Percentiles rank a stretch among this genome's conserved stretches.
phyloP scores from a whole-genome alignment of 192 early-diverging fungal species.

The Backusella parvicylindrica region DNA sequence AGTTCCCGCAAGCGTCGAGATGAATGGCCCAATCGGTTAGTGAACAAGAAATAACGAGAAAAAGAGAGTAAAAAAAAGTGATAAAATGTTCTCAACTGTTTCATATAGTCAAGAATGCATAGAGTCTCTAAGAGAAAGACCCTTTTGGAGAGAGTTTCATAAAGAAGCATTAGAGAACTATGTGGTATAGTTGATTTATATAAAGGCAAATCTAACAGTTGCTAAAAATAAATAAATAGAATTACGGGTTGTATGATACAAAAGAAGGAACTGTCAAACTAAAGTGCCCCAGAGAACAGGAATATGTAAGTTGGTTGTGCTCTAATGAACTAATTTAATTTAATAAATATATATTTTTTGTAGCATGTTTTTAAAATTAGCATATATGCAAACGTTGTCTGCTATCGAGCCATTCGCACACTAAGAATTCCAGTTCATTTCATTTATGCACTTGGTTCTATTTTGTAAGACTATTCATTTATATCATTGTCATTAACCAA shows the following conservation, averaged over 20 bases:
- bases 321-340: neutral
- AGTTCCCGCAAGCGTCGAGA: conserved; percentile 43
- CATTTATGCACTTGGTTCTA: conserved; percentile 33
- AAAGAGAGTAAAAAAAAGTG: neutral
- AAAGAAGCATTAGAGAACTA: conserved; percentile 50
- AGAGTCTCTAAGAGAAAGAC: conserved; percentile 17
- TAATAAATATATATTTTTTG: neutral
- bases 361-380: conserved; percentile 19
- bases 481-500: neutral
- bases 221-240: conserved; percentile 14
- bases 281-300: conserved; percentile 43
- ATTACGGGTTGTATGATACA: conserved; percentile 41
- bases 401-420: conserved; percentile 24
- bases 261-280: conserved; percentile 36
- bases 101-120: conserved; percentile 16
- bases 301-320: conserved; percentile 33
- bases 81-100: neutral
- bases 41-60: neutral
- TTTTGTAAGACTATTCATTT: conserved; percentile 30
- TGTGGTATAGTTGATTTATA: conserved; percentile 34
- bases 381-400: conserved; percentile 14
- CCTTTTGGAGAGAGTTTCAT: conserved; percentile 44
- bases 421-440: conserved; percentile 40
- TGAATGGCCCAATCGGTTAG: conserved; percentile 41
- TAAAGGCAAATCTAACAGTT: neutral